Evolutionary conservation across 805 yeast species (phyloP), one percentile per base, ranked within the genome.

Genomic region (Scheffersomyces lignosus): DNA sequence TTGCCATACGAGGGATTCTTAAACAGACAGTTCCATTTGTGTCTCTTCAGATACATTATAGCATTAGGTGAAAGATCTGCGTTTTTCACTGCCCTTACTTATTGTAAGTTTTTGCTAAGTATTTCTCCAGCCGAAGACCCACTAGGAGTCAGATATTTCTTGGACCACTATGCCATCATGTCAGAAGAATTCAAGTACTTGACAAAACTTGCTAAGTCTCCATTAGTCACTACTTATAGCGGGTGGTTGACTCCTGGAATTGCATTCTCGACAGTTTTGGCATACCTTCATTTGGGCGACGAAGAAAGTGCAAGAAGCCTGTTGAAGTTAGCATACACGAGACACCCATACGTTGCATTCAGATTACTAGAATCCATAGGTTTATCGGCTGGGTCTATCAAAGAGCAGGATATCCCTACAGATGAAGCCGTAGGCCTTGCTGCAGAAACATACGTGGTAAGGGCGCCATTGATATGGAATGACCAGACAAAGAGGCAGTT

Each of bases 51-150:
- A 46, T 81, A 84, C 51, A 78, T 88, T 38, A 71, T 75, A 9
- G 78, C 78, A 2, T 63, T 89, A 27, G 84, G 88, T 2, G 88
- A 84, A 49, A 76, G 87, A 51, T 86, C 95, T 3, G 85, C 91
- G 1, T 80, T 76, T 51, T 73, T 64, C 40, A 88, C 96, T 0
- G 95, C 96, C 0, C 72, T 86, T 29, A 77, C 79, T 28, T 88
- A 82, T 66, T 77, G 85, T 49, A 87, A 86, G 54, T 66, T 82
- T 4, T 64, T 88, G 33, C 66, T 85, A 44, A 77, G 89, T 2
- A 62, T 89, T 20, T 70, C 78, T 24, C 96, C 95, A 1, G 72
- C 80, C 2, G 86, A 83, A 38, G 96, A 89, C 64, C 96, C 96
- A 1, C 65, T 82, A 35, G 96, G 96, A 15, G 88, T 83, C 9